Percentiles rank a stretch among this genome's conserved stretches.
These are phyloP conservation scores for Penicillium sp. DNA, from an alignment of 2,329 filamentous ascomycete genomes.

Conservation along the genomic window DNA sequence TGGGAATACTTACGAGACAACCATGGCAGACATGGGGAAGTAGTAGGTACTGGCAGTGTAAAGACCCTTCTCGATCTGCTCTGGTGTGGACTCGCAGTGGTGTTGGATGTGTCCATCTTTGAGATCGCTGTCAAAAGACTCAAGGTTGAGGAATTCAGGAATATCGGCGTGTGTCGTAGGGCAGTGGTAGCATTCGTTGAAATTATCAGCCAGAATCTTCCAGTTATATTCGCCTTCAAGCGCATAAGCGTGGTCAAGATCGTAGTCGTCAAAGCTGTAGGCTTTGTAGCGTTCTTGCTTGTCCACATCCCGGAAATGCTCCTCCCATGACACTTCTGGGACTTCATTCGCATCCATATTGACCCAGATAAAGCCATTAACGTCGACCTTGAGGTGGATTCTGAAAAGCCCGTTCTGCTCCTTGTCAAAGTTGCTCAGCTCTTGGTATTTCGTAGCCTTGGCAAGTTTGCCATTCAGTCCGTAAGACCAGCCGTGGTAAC, in stretches of 20 bases:
- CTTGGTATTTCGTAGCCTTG: constrained; percentile 23
- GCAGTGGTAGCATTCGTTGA: constrained; percentile 63
- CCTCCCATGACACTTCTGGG: constrained; percentile 24
- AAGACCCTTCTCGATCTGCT: constrained; percentile 51
- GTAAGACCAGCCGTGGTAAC: constrained; percentile 28
- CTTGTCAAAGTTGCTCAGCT: constrained; percentile 18
- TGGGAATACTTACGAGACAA: constrained; percentile 30
- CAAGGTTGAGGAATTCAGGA: constrained; percentile 56
- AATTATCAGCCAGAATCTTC: constrained; percentile 27
- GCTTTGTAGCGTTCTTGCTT: constrained; percentile 23
- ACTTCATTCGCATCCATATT: constrained; percentile 25
- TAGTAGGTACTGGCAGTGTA: constrained; percentile 37
- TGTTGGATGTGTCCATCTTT: constrained; percentile 54
- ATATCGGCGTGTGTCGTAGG: constrained; percentile 60
- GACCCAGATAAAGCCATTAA: constrained; percentile 26
- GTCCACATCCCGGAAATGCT: constrained; percentile 24
- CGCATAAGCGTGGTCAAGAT: constrained; percentile 22
- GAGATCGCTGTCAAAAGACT: constrained; percentile 55
- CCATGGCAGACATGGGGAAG: constrained; percentile 35
- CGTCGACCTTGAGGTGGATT: constrained; percentile 24
- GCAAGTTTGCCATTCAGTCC: constrained; percentile 27
- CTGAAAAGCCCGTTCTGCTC: constrained; percentile 22
- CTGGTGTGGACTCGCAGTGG: constrained; percentile 48
- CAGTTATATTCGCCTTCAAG: constrained; percentile 26
- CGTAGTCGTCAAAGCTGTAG: constrained; percentile 24